Conservation (phyloP, 2,329 filamentous ascomycete genomes). For the Zasmidium citrigriseum region DNA sequence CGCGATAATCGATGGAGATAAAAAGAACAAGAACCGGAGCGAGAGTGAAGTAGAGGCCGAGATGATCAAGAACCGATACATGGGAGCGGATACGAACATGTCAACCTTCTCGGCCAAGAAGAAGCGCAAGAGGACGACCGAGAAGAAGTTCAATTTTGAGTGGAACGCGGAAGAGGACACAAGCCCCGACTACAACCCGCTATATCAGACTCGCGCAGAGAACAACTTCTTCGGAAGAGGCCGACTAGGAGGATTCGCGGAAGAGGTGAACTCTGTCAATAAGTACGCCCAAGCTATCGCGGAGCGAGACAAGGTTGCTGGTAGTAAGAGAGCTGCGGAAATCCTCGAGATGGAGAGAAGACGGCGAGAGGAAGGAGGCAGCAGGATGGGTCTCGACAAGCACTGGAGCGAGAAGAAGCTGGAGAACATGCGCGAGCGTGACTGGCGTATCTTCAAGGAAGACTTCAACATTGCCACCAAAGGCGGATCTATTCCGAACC, state of each 20-base stretch:
- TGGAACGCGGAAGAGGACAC: conserved; percentile 97
- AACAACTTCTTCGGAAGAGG: conserved; percentile 71
- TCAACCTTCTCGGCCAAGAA: conserved; percentile 94
- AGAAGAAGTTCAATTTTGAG: conserved; percentile 98
- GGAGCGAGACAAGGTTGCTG: conserved; percentile 73
- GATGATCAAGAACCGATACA: conserved; percentile 78
- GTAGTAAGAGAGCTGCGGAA: conserved; percentile 72
- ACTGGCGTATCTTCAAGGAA: conserved; percentile 99
- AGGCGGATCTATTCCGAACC: conserved; percentile 87
- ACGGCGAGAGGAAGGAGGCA: conserved; percentile 63
- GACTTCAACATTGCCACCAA: conserved; percentile 97
- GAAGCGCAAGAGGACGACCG: conserved; percentile 87
- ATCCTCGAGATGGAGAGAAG: conserved; percentile 83
- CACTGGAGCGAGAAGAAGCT: conserved; percentile 95
- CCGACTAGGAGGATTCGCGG: conserved; percentile 66
- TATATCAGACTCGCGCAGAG: conserved; percentile 70
- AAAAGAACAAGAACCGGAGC: conserved; percentile 46
- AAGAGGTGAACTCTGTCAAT: conserved; percentile 54
- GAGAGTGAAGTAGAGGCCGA: conserved; percentile 69
- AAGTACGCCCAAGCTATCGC: conserved; percentile 69
- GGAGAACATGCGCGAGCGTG: conserved; percentile 91
- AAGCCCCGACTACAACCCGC: conserved; percentile 75
- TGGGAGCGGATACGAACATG: conserved; percentile 84
- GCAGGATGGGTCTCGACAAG: conserved; percentile 76
- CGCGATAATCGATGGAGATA: conserved; percentile 37